phyloP scores from a whole-genome alignment of 805 yeast species.

The Priceomyces medius region DNA sequence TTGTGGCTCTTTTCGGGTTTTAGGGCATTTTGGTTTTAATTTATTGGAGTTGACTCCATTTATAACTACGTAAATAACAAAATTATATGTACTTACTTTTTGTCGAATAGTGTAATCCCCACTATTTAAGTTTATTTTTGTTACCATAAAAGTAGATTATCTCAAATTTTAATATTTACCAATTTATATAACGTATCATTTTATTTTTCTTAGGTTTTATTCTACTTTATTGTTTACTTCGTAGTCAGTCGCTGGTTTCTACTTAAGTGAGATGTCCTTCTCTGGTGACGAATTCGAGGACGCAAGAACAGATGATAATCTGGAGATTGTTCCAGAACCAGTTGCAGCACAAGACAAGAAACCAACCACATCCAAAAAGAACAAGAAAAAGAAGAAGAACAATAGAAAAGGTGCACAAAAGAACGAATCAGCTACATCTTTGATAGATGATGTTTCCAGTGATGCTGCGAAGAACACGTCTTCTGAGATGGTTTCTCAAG shows the following conservation, averaged over 20 bases:
- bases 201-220: background rate
- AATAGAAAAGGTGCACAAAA: constrained; percentile 6
- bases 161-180: background rate
- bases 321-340: background rate
- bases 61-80: too few relatives aligned
- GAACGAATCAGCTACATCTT: constrained; percentile 2
- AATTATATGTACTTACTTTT: too few relatives aligned
- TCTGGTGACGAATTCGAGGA: constrained; percentile 25
- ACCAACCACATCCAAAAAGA: constrained; percentile 9
- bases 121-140: too few relatives aligned
- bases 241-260: background rate
- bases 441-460: background rate
- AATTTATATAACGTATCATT: background rate
- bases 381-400: constrained; percentile 11
- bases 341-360: constrained; percentile 2
- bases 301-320: constrained; percentile 9
- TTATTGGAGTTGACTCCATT: too few relatives aligned
- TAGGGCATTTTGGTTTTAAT: too few relatives aligned
- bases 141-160: background rate
- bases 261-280: background rate
- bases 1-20: too few relatives aligned
- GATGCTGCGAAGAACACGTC: background rate
- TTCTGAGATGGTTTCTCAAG: background rate
- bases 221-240: background rate
- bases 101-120: too few relatives aligned